These are phyloP conservation scores for Termitomyces sp. DNA, from an alignment of 768 basidiomycete species.

Conservation along the genomic window DNA sequence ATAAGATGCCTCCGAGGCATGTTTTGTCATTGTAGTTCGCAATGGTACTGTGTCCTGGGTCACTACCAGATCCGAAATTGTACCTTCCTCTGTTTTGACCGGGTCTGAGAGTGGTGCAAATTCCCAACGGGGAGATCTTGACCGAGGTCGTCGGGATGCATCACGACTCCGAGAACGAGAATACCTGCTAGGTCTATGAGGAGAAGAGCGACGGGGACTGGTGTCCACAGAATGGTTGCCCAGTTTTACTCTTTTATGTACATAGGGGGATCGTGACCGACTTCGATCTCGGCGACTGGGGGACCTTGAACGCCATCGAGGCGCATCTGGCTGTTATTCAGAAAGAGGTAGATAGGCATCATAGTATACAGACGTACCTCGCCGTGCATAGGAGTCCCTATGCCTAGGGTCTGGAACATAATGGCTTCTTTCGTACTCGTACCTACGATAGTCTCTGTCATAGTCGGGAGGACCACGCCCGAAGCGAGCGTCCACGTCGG, in stretches of 20 bases:
- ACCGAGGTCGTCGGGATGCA: conserved; percentile 2
- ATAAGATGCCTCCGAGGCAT: background rate
- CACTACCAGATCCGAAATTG: background rate
- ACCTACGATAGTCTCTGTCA: conserved; percentile 15
- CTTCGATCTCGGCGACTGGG: conserved; percentile 21
- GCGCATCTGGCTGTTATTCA: background rate
- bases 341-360: background rate
- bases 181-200: background rate
- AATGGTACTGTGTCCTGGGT: background rate
- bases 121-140: conserved; percentile 10
- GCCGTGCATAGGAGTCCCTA: conserved; percentile 15
- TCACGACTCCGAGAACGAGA: conserved; percentile 13
- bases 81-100: background rate
- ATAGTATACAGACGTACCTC: conserved; percentile 8
- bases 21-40: background rate
- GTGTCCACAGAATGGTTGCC: conserved; percentile 23
- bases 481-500: conserved; percentile 11
- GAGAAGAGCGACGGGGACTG: conserved; percentile 19
- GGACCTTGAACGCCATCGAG: conserved; percentile 18
- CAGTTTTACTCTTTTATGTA: conserved; percentile 16
- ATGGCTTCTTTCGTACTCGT: conserved; percentile 18
- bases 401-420: conserved; percentile 11
- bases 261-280: conserved; percentile 17
- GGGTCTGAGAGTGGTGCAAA: background rate
- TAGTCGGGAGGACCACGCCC: conserved; percentile 7